These are phyloP conservation scores for Pachyrhizus erosus DNA, from an alignment of 306 rosid species.

Conservation along the genomic window DNA sequence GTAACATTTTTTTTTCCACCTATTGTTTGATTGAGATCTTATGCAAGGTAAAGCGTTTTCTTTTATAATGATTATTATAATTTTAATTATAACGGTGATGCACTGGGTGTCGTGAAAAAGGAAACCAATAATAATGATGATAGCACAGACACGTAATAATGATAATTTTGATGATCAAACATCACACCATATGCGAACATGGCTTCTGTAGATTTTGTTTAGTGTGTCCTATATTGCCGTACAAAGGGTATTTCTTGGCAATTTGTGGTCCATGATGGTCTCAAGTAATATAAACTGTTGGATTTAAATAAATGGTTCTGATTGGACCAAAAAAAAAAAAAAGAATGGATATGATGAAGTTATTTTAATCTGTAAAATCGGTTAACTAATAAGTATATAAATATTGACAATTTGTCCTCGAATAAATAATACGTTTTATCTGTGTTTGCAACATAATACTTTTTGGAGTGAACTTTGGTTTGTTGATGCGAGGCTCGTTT, in stretches of 20 bases:
- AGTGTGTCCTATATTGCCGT: no score
- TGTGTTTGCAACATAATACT: no score
- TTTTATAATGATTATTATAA: neutral
- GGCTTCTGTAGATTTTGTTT: no score
- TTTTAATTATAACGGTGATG: neutral
- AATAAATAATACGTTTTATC: no score
- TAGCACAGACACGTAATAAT: neutral
- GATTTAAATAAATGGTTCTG: no score
- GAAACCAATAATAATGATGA: neutral
- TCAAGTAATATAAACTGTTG: no score
- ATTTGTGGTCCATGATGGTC: no score
- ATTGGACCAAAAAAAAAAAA: neutral
- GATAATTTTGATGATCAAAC: neutral
- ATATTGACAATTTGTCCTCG: neutral
- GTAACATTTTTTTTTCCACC: neutral
- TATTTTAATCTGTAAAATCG: neutral
- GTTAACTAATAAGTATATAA: neutral
- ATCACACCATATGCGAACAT: no score
- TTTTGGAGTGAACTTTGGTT: no score
- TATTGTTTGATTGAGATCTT: neutral
- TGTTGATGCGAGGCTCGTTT: no score
- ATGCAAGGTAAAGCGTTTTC: neutral
- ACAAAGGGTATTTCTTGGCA: no score
- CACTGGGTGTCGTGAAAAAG: neutral
- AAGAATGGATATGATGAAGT: neutral